Evolutionary conservation across 1,139 yeast species (phyloP).

Genomic region (Wickerhamomyces sp.): DNA sequence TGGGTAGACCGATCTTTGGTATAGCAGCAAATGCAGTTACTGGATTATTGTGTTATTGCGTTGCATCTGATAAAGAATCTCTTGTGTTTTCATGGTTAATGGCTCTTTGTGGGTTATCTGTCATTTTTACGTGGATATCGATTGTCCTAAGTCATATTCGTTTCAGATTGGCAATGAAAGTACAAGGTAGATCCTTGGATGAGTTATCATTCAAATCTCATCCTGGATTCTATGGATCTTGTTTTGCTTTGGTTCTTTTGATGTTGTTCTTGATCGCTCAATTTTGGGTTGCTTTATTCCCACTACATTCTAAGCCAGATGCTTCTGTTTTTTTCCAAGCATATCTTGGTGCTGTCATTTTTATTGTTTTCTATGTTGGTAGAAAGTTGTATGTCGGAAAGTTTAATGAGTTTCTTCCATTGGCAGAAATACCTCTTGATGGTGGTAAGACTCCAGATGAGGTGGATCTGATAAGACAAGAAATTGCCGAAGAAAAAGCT

Average conservation of each 20-base stretch:
- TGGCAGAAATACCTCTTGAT: conserved; percentile 59
- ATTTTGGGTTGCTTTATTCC: conserved; percentile 68
- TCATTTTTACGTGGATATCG: conserved; percentile 77
- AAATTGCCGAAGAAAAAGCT: conserved; percentile 45
- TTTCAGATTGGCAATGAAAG: conserved; percentile 62
- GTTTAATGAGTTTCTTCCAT: conserved; percentile 46
- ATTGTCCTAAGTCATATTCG: conserved; percentile 66
- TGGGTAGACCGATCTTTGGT: conserved; percentile 72
- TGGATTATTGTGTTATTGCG: conserved; percentile 68
- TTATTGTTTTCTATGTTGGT: conserved; percentile 39
- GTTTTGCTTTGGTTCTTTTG: conserved; percentile 51
- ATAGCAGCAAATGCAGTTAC: conserved; percentile 47
- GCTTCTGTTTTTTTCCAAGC: conserved; percentile 43
- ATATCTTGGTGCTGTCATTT: conserved; percentile 35
- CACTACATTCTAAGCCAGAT: conserved; percentile 48
- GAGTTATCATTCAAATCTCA: conserved; percentile 65
- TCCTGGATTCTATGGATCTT: conserved; percentile 64
- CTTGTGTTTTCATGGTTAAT: conserved; percentile 70
- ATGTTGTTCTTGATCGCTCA: conserved; percentile 60
- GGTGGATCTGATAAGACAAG: conserved; percentile 61
- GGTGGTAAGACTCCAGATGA: conserved; percentile 71
- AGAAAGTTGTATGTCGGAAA: conserved; percentile 57
- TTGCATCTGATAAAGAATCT: conserved; percentile 55
- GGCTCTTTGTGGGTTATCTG: conserved; percentile 72
- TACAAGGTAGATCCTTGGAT: conserved; percentile 53